A percentile compares a stretch with the other conserved stretches of the same genome.
Conservation (phyloP, 1,284 basidiomycete species). For the Malassezia japonica region DNA sequence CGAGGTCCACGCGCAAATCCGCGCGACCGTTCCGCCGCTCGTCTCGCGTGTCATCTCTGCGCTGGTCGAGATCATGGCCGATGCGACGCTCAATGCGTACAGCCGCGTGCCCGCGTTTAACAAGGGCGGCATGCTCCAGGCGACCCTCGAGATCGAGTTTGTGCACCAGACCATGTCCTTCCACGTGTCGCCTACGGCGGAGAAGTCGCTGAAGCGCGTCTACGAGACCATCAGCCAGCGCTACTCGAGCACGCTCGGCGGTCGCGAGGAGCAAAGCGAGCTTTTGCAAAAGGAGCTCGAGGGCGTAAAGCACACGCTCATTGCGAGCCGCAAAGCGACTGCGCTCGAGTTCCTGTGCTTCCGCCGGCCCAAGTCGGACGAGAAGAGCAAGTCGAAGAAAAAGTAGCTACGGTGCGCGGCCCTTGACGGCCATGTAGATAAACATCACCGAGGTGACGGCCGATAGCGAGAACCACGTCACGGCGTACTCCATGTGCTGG, state of each 20-base stretch:
- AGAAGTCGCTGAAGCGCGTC: slow-evolving; percentile 71
- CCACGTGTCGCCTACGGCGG: slow-evolving; percentile 71
- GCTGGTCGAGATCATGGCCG: slow-evolving; percentile 72
- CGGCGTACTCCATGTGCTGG: slow-evolving; percentile 86
- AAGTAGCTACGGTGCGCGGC: background rate
- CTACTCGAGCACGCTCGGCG: slow-evolving; percentile 52
- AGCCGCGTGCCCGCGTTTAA: slow-evolving; percentile 76
- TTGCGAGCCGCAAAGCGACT: slow-evolving; percentile 75
- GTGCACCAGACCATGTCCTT: slow-evolving; percentile 86
- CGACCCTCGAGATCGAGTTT: slow-evolving; percentile 97
- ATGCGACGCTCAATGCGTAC: slow-evolving; percentile 73
- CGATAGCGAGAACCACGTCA: slow-evolving; percentile 62
- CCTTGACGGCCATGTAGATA: slow-evolving; percentile 12
- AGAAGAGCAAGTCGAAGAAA: background rate
- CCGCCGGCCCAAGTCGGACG: slow-evolving; percentile 18
- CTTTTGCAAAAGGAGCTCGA: slow-evolving; percentile 60
- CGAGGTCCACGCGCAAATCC: slow-evolving; percentile 81
- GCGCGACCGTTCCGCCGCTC: slow-evolving; percentile 63
- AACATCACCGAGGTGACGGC: slow-evolving; percentile 38
- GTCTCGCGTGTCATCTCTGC: slow-evolving; percentile 71
- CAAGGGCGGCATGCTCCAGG: slow-evolving; percentile 97
- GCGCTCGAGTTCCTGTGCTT: slow-evolving; percentile 85
- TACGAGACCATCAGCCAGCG: slow-evolving; percentile 90
- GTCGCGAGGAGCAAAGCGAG: slow-evolving; percentile 51
- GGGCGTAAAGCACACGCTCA: slow-evolving; percentile 76